Evolutionary conservation across 2,329 filamentous ascomycete genomes (phyloP).

Genomic region (Sphaerostilbella broomeana): DNA sequence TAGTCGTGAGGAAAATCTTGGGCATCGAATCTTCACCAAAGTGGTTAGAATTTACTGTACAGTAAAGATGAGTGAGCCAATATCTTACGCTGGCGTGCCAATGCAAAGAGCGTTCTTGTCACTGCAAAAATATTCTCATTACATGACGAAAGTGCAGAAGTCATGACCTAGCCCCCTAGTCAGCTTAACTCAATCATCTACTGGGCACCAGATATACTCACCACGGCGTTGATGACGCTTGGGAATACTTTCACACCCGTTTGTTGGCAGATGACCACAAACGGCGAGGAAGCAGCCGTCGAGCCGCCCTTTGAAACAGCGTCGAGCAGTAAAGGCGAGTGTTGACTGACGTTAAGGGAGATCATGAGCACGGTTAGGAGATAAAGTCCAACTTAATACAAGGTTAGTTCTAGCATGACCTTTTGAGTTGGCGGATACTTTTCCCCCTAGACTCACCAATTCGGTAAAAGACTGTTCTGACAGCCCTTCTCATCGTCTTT

Average conservation of each 20-base stretch:
- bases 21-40: slow-evolving; percentile 36
- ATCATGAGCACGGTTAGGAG: slow-evolving; percentile 14
- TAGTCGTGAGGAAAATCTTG: slow-evolving; percentile 41
- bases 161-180: slow-evolving; percentile 26
- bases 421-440: too few relatives aligned
- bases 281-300: slow-evolving; percentile 46
- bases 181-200: neutral
- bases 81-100: slow-evolving; percentile 39
- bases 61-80: neutral
- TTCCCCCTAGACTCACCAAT: slow-evolving; percentile 8
- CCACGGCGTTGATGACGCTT: slow-evolving; percentile 48
- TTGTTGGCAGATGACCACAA: slow-evolving; percentile 42
- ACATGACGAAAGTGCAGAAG: slow-evolving; percentile 48
- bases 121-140: slow-evolving; percentile 49
- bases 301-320: slow-evolving; percentile 45
- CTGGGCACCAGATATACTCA: slow-evolving; percentile 18
- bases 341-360: slow-evolving; percentile 14
- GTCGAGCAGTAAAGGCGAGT: slow-evolving; percentile 16
- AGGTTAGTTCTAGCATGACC: too few relatives aligned
- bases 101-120: slow-evolving; percentile 44
- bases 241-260: slow-evolving; percentile 43
- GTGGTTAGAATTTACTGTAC: neutral
- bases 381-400: slow-evolving; percentile 11
- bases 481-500: slow-evolving; percentile 19
- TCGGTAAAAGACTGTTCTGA: slow-evolving; percentile 14